Base-by-base conservation (phyloP, 805 yeast genomes). In the Candida odintsovae region DNA sequence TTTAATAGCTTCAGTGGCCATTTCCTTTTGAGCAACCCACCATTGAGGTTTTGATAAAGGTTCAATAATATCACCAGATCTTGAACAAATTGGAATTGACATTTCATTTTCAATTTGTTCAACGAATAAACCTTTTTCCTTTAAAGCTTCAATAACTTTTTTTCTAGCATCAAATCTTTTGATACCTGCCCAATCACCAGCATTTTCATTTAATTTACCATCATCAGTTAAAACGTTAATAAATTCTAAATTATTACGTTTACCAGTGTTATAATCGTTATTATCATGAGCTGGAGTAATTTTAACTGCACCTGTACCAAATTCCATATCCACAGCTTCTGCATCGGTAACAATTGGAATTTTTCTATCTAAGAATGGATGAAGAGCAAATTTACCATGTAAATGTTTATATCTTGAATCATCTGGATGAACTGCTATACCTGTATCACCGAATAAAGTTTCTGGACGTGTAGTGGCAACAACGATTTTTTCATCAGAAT, bases 381-480 rank as follows among this genome's bases (percentile, higher is more conserved):
- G 98, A 56, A 80, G 67, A 50, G 86, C 94, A 65, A 73, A 88
- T 68, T 90, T 89, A 51, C 99, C 99, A 64, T 94, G 99, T 63
- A 94, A 76, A 66, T 94, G 99, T 56, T 70, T 85, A 76, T 94
- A 94, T 69, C 99, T 82, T 40, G 82, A 72, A 70, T 94, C 99
- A 40, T 90, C 80, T 49, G 99, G 99, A 68, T 94, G 99, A 46
- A 94, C 96, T 38, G 99, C 99, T 57, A 94, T 86, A 64, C 85
- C 99, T 47, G 97, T 90, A 70, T 94, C 99, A 75, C 99, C 99
- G 61, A 94, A 92, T 56, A 94, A 70, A 49, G 99, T 94, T 73
- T 94, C 99, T 38, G 99, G 99, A 80, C 99, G 92, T 37, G 99
- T 94, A 43, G 99, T 94, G 31, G 99, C 99, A 54, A 94, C 96